Evolutionary conservation across 768 basidiomycete species (phyloP).

Genomic region (Suillus subaureus): DNA sequence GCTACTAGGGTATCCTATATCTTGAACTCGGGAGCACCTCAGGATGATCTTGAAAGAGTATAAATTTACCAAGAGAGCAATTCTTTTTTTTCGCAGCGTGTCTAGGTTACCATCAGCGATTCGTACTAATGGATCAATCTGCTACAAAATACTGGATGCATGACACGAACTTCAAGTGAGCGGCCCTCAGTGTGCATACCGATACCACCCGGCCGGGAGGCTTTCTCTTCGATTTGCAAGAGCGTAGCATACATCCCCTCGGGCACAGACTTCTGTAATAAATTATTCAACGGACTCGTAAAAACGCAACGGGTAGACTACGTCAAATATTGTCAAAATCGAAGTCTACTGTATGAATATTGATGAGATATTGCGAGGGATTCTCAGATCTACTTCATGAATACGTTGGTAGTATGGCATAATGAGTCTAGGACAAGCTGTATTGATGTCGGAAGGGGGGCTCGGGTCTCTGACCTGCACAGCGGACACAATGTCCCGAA

Average conservation of each 20-base stretch:
- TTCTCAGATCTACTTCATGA: background rate
- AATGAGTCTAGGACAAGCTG: background rate
- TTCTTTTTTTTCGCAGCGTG: background rate
- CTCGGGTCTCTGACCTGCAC: conserved; percentile 10
- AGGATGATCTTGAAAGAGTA: background rate
- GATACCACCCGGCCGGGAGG: background rate
- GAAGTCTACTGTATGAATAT: background rate
- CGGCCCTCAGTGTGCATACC: background rate
- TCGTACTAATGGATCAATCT: background rate
- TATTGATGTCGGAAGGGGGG: background rate
- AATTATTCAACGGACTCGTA: background rate
- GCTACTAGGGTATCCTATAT: too few species aligned
- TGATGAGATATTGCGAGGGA: background rate
- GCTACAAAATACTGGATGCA: background rate
- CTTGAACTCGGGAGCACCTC: background rate
- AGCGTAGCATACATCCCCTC: background rate
- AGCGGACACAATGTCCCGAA: conserved; percentile 21
- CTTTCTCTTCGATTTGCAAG: background rate
- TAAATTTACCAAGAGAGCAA: background rate
- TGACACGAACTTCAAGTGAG: background rate
- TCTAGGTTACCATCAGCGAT: background rate
- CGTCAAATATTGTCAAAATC: background rate
- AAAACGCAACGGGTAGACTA: background rate
- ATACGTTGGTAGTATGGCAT: background rate
- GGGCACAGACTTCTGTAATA: background rate